These are phyloP conservation scores for Trichoderma asperelloides DNA, from an alignment of 495 filamentous ascomycete genomes.

Conservation along the genomic window DNA sequence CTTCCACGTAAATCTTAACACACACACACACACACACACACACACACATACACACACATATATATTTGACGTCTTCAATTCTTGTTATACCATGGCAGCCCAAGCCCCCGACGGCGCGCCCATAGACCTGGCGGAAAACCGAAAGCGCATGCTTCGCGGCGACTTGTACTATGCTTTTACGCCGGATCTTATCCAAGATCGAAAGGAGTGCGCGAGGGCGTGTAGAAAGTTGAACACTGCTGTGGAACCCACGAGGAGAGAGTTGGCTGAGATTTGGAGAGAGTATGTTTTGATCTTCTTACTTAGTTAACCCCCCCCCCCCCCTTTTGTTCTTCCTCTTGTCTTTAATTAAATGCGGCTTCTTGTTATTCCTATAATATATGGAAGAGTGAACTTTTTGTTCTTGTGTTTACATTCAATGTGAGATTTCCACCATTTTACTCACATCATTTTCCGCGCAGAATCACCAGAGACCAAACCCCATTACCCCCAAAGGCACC, in stretches of 20 bases:
- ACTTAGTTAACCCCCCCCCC: too few relatives aligned
- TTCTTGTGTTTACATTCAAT: too few relatives aligned
- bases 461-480: conserved; percentile 33
- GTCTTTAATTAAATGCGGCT: background rate
- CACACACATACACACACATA: too few relatives aligned
- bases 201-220: conserved; percentile 50
- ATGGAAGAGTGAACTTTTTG: too few relatives aligned
- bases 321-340: background rate
- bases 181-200: conserved; percentile 41
- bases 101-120: background rate
- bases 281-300: conserved; percentile 47
- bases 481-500: conserved; percentile 50
- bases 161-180: conserved; percentile 43
- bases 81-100: background rate
- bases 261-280: conserved; percentile 58
- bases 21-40: too few relatives aligned
- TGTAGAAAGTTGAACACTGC: conserved; percentile 49
- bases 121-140: conserved; percentile 25
- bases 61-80: too few relatives aligned
- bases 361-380: too few relatives aligned
- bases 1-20: too few relatives aligned
- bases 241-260: conserved; percentile 41
- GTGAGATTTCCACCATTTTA: too few relatives aligned
- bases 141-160: conserved; percentile 39
- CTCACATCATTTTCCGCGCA: background rate